Evolutionary conservation across 345 rosid species (phyloP).

Genomic region (Theobroma cacao): DNA sequence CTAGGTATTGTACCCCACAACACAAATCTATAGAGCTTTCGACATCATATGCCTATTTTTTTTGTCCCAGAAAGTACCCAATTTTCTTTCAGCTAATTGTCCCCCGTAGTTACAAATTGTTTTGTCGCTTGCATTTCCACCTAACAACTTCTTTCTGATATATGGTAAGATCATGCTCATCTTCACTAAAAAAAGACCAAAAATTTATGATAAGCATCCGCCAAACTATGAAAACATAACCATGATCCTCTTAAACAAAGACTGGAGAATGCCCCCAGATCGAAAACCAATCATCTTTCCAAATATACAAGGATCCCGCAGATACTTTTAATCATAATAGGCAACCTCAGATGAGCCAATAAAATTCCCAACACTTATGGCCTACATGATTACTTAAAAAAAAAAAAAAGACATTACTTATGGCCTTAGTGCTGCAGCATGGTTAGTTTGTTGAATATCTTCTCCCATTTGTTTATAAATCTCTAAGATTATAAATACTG

Average conservation of each 20-base stretch:
- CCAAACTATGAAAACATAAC: conserved; percentile 17
- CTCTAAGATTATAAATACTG: not conserved
- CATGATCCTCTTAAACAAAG: conserved; percentile 24
- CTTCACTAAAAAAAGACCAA: conserved; percentile 22
- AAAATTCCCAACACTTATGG: conserved; percentile 19
- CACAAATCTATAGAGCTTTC: conserved; percentile 43
- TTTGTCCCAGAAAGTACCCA: conserved; percentile 7
- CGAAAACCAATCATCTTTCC: conserved; percentile 20
- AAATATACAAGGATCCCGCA: conserved; percentile 28
- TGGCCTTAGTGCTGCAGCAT: conserved; percentile 81
- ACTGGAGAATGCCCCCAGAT: conserved; percentile 17
- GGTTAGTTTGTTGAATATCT: conserved; percentile 42
- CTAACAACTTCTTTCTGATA: conserved; percentile 9
- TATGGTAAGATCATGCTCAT: conserved; percentile 21
- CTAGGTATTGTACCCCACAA: conserved; percentile 12
- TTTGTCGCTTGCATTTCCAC: conserved; percentile 24
- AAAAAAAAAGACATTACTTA: too few relatives aligned
- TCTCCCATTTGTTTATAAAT: not conserved
- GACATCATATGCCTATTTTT: conserved; percentile 27
- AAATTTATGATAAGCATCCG: conserved; percentile 30
- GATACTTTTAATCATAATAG: conserved; percentile 14
- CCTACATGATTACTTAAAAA: conserved; percentile 68
- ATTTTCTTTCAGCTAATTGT: conserved; percentile 9
- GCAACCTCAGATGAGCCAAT: conserved; percentile 21
- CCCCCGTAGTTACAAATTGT: conserved; percentile 13